Percentiles rank a stretch among this genome's conserved stretches.
phyloP scores from a whole-genome alignment of 2,329 filamentous ascomycete species.

The Clathrospora elynae region DNA sequence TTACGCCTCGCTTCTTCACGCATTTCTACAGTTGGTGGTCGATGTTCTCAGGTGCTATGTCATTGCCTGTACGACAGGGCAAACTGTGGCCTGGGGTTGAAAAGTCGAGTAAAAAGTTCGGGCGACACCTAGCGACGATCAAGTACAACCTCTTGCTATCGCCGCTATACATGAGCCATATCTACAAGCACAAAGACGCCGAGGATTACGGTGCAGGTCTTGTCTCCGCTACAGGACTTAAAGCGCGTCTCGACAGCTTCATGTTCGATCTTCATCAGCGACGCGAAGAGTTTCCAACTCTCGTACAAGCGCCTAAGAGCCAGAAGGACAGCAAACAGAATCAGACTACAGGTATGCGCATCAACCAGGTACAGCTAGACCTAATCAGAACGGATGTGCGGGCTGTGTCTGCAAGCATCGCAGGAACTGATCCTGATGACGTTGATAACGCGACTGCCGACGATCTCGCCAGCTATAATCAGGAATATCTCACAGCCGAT shows the following conservation, averaged over 20 bases:
- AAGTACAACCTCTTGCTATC: slow-evolving; percentile 95
- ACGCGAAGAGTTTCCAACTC: slow-evolving; percentile 85
- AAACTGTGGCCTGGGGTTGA: slow-evolving; percentile 88
- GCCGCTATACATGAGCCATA: slow-evolving; percentile 91
- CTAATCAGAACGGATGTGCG: slow-evolving; percentile 89
- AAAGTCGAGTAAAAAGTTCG: slow-evolving; percentile 98
- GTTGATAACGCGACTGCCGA: slow-evolving; percentile 70
- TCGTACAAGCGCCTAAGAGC: slow-evolving; percentile 68
- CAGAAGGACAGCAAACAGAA: slow-evolving; percentile 68
- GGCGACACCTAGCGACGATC: slow-evolving; percentile 94
- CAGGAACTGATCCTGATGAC: slow-evolving; percentile 76
- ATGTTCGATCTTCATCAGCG: slow-evolving; percentile 96
- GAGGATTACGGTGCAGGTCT: slow-evolving; percentile 80
- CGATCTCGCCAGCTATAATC: slow-evolving; percentile 60
- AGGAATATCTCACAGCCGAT: slow-evolving; percentile 58
- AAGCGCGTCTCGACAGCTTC: slow-evolving; percentile 93
- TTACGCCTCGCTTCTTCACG: slow-evolving; percentile 94
- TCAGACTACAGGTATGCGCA: slow-evolving; percentile 89
- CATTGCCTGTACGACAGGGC: slow-evolving; percentile 90
- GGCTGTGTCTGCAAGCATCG: slow-evolving; percentile 89
- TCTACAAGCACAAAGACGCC: slow-evolving; percentile 97
- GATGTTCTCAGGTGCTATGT: slow-evolving; percentile 92
- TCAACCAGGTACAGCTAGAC: slow-evolving; percentile 92
- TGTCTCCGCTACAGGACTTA: slow-evolving; percentile 93
- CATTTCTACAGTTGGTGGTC: slow-evolving; percentile 99